A percentile compares a stretch with the other conserved stretches of the same genome.
These are phyloP conservation scores for Aaosphaeria arxii DNA, from an alignment of 2,329 filamentous ascomycete genomes.

Conservation along the genomic window DNA sequence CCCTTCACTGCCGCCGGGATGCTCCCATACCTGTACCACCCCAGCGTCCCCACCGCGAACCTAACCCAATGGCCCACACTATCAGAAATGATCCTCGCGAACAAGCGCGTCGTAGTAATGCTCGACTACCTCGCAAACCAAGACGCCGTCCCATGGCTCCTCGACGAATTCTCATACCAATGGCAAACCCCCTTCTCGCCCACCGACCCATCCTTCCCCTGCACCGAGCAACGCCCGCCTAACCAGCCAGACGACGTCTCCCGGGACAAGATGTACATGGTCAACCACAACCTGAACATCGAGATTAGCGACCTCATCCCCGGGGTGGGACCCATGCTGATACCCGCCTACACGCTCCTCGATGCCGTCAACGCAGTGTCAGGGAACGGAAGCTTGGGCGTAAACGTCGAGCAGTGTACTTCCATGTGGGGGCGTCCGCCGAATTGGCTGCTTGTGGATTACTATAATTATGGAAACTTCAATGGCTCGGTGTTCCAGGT, in stretches of 20 bases:
- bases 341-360: conserved; percentile 28
- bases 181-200: conserved; percentile 91
- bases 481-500: conserved; percentile 35
- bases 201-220: conserved; percentile 68
- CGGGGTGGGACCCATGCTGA: conserved; percentile 51
- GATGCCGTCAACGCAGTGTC: conserved; percentile 26
- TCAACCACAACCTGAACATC: conserved; percentile 89
- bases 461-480: conserved; percentile 33
- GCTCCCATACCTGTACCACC: conserved; percentile 68
- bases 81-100: conserved; percentile 50
- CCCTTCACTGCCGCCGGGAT: conserved; percentile 72
- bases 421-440: conserved; percentile 30
- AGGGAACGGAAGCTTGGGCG: conserved; percentile 25
- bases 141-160: conserved; percentile 72
- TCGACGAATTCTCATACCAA: conserved; percentile 84
- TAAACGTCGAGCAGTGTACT: conserved; percentile 23
- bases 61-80: conserved; percentile 81
- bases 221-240: conserved; percentile 73
- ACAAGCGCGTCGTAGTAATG: conserved; percentile 32
- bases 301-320: conserved; percentile 23
- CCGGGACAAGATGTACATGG: conserved; percentile 68
- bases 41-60: conserved; percentile 67
- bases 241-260: conserved; percentile 52
- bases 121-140: conserved; percentile 62
- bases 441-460: conserved; percentile 36